Percentiles rank a stretch among this genome's conserved stretches.
phyloP scores from a whole-genome alignment of 768 basidiomycete genomes.

The Lentinula raphanica region DNA sequence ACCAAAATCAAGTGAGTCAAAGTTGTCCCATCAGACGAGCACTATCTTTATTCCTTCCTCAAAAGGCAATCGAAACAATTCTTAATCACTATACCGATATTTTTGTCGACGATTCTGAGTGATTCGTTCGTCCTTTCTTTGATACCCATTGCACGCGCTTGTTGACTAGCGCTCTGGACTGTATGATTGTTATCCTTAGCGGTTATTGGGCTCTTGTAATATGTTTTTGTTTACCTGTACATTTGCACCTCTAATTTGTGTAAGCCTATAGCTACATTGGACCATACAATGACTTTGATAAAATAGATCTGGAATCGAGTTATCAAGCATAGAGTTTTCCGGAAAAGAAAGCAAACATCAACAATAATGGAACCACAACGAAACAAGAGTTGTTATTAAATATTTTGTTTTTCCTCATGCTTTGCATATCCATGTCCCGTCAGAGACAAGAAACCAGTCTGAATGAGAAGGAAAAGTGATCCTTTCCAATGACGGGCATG shows the following conservation, averaged over 20 bases:
- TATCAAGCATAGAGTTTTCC: no score
- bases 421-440: conserved; percentile 27
- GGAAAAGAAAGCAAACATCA: no score
- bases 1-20: conserved; percentile 61
- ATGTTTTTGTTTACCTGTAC: not conserved
- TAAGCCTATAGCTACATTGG: not conserved
- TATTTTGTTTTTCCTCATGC: no score
- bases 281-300: no score
- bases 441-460: conserved; percentile 41
- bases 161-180: not conserved
- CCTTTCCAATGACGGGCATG: conserved; percentile 47
- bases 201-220: conserved; percentile 5
- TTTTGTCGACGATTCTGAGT: conserved; percentile 85
- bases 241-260: not conserved
- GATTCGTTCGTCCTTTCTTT: conserved; percentile 7
- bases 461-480: conserved; percentile 53
- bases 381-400: no score
- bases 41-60: not conserved
- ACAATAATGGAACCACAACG: no score
- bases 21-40: not conserved
- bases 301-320: no score
- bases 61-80: conserved; percentile 79
- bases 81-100: conserved; percentile 41
- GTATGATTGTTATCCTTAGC: conserved; percentile 12
- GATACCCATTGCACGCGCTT: conserved; percentile 6